phyloP scores from a whole-genome alignment of 495 filamentous ascomycete species.

The Rhizodiscina lignyota region DNA sequence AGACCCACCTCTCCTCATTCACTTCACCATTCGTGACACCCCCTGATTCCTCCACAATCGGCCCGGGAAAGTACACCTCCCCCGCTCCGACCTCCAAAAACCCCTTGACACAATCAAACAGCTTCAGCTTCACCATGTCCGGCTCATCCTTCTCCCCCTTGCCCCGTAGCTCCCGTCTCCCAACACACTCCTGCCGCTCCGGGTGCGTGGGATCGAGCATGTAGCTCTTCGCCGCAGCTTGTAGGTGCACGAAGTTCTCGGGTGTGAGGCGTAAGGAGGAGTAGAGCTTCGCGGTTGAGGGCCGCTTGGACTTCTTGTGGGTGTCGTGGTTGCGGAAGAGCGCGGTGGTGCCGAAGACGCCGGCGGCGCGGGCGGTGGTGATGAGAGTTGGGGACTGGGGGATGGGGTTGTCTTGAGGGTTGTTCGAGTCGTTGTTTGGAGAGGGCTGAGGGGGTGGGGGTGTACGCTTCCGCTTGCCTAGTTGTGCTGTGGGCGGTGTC shows the following conservation, averaged over 20 bases:
- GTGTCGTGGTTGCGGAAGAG: no score
- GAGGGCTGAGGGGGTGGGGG: no score
- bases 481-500: no score
- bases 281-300: constrained; percentile 46
- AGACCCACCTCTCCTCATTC: constrained; percentile 24
- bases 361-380: no score
- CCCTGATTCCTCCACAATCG: constrained; percentile 16
- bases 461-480: no score
- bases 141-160: constrained; percentile 31
- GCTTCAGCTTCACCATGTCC: constrained; percentile 44
- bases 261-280: constrained; percentile 37
- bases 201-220: constrained; percentile 42
- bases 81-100: constrained; percentile 41
- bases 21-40: constrained; percentile 6
- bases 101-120: constrained; percentile 41
- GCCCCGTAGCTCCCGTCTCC: constrained; percentile 38
- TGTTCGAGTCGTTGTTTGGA: no score
- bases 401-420: no score
- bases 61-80: constrained; percentile 30
- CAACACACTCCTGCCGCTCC: constrained; percentile 41
- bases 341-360: no score
- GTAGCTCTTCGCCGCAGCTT: constrained; percentile 41
- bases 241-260: constrained; percentile 41
- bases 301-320: constrained; percentile 45
- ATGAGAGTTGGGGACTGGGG: no score